Conservation (phyloP, 495 filamentous ascomycete species). For the Penicillium egyptiacum region DNA sequence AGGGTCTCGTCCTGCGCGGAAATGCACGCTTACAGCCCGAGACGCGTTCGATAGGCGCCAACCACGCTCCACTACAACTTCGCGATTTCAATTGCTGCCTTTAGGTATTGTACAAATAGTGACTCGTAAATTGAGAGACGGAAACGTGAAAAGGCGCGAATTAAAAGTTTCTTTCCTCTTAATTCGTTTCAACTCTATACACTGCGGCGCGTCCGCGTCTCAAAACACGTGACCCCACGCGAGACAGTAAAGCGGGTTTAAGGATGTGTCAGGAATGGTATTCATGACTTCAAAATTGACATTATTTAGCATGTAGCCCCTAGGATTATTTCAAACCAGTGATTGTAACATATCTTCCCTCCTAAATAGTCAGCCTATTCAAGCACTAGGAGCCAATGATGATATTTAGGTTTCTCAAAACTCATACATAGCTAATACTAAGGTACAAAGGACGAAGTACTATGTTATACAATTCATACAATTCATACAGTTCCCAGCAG, state of each 20-base stretch:
- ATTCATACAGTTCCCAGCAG: slow-evolving; percentile 2
- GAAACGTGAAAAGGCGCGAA: slow-evolving; percentile 13
- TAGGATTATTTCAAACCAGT: background rate
- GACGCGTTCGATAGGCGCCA: slow-evolving; percentile 52
- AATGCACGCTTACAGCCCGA: slow-evolving; percentile 51
- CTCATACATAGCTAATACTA: background rate
- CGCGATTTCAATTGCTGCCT: slow-evolving; percentile 15
- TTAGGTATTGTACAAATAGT: background rate
- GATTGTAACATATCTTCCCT: background rate
- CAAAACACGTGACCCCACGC: slow-evolving; percentile 31
- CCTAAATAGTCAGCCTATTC: background rate
- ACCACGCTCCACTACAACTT: slow-evolving; percentile 39
- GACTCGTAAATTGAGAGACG: background rate
- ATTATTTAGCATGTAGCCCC: background rate
- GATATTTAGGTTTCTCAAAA: background rate
- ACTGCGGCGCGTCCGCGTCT: slow-evolving; percentile 31
- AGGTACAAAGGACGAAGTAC: background rate
- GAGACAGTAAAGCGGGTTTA: slow-evolving; percentile 15
- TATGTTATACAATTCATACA: slow-evolving; percentile 2
- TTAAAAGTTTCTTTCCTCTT: background rate
- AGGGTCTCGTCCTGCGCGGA: slow-evolving; percentile 45
- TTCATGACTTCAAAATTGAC: slow-evolving; percentile 2
- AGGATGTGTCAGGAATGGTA: slow-evolving; percentile 11
- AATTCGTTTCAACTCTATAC: slow-evolving; percentile 10
- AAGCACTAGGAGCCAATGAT: background rate